Percentiles rank a stretch among this genome's conserved stretches.
Evolutionary conservation across 2,329 filamentous ascomycete genomes (phyloP).

Genomic region (Penicillium corylophilum): DNA sequence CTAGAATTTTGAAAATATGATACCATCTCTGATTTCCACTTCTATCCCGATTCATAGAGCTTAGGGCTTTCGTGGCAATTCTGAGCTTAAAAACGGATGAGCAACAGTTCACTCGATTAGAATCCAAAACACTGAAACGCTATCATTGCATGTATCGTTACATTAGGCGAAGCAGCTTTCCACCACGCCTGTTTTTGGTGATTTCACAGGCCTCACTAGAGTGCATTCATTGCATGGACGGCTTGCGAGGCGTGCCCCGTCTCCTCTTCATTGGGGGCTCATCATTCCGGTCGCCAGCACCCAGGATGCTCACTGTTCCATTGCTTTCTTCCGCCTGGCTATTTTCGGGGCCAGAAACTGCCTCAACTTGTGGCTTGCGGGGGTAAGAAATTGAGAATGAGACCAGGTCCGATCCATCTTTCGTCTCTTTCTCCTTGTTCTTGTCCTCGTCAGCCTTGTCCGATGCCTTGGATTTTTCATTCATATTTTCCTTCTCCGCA

Average conservation of each 20-base stretch:
- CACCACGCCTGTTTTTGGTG: not conserved
- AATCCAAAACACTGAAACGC: not conserved
- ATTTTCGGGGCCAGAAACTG: not conserved
- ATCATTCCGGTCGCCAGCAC: slow-evolving; percentile 19
- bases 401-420: slow-evolving; percentile 27
- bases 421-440: slow-evolving; percentile 11
- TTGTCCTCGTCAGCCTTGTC: slow-evolving; percentile 4
- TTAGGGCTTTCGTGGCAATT: not conserved
- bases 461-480: slow-evolving; percentile 3
- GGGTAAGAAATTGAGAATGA: slow-evolving; percentile 35
- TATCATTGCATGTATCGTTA: slow-evolving; percentile 4
- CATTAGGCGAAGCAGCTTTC: not conserved
- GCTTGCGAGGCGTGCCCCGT: slow-evolving; percentile 29
- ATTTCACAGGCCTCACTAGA: not conserved
- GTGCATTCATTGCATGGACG: not conserved
- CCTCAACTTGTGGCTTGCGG: slow-evolving; percentile 12
- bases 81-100: not conserved
- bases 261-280: slow-evolving; percentile 39
- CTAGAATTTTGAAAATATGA: slow-evolving; percentile 25
- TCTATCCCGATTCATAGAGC: not conserved
- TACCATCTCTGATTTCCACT: slow-evolving; percentile 21
- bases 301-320: slow-evolving; percentile 21
- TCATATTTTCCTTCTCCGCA: not conserved
- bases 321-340: slow-evolving; percentile 1
- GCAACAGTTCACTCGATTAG: not conserved